A percentile compares a stretch with the other conserved stretches of the same genome.
These are phyloP conservation scores for Curvularia sp. DNA, from an alignment of 2,329 filamentous ascomycete species.

Conservation along the genomic window DNA sequence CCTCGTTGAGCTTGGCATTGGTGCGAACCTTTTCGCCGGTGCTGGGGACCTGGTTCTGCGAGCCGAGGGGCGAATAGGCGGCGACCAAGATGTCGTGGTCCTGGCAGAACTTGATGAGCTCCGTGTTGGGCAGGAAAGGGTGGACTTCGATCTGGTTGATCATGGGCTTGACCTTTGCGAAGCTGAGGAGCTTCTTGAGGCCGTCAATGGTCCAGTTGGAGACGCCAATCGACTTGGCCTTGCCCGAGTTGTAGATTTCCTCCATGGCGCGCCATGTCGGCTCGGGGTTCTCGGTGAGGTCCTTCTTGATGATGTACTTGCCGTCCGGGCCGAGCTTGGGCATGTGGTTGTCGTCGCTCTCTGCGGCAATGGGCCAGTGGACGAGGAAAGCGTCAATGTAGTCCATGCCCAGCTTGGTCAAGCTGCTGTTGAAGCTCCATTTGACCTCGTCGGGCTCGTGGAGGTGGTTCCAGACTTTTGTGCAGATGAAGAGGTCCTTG, in stretches of 20 bases:
- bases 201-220: slow-evolving; percentile 75
- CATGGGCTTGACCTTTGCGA: slow-evolving; percentile 70
- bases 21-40: slow-evolving; percentile 74
- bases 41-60: slow-evolving; percentile 72
- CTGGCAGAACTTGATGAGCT: slow-evolving; percentile 65
- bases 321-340: slow-evolving; percentile 64
- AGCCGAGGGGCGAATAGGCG: slow-evolving; percentile 73
- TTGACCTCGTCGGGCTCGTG: slow-evolving; percentile 67
- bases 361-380: slow-evolving; percentile 64
- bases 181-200: slow-evolving; percentile 71
- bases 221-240: slow-evolving; percentile 71
- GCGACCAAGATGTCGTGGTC: slow-evolving; percentile 66
- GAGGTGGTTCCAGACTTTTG: slow-evolving; percentile 69
- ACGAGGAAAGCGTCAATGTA: slow-evolving; percentile 78
- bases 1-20: slow-evolving; percentile 69
- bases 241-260: slow-evolving; percentile 66
- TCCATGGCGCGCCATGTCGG: slow-evolving; percentile 74
- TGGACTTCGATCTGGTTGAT: slow-evolving; percentile 80
- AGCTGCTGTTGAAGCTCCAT: slow-evolving; percentile 66
- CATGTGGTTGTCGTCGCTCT: slow-evolving; percentile 60
- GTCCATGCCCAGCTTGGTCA: slow-evolving; percentile 65
- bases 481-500: slow-evolving; percentile 73
- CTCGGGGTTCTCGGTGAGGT: slow-evolving; percentile 71
- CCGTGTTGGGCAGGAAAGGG: slow-evolving; percentile 73
- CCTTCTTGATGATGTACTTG: slow-evolving; percentile 69